Conservation (phyloP, 2,329 filamentous ascomycete species). For the Alternaria alternata region DNA sequence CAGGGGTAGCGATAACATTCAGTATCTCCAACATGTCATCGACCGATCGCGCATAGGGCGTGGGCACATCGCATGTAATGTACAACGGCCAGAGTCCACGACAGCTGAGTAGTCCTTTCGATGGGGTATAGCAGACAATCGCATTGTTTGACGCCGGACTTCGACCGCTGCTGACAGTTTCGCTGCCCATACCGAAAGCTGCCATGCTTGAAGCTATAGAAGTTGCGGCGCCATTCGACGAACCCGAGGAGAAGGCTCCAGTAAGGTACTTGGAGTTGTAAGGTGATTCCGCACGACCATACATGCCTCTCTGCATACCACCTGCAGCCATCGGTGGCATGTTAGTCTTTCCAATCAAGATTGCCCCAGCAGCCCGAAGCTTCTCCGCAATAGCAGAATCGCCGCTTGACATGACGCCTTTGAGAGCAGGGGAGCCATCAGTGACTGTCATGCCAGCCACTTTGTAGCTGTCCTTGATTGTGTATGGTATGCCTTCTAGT, state of each 20-base stretch:
- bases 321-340: constrained; percentile 68
- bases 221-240: constrained; percentile 64
- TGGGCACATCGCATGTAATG: constrained; percentile 64
- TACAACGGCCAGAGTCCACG: constrained; percentile 65
- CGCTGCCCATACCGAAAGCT: constrained; percentile 62
- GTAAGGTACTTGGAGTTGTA: constrained; percentile 64
- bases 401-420: constrained; percentile 58
- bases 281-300: constrained; percentile 64
- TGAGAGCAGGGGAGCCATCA: constrained; percentile 64
- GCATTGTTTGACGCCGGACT: constrained; percentile 66
- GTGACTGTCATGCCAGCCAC: constrained; percentile 63
- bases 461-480: constrained; percentile 66
- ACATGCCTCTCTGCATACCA: constrained; percentile 65
- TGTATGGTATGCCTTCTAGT: constrained; percentile 66
- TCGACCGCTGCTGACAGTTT: constrained; percentile 65
- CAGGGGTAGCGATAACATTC: constrained; percentile 57
- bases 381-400: constrained; percentile 61
- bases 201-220: constrained; percentile 61
- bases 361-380: constrained; percentile 59
- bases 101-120: constrained; percentile 60
- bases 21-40: constrained; percentile 61
- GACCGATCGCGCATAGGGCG: constrained; percentile 62
- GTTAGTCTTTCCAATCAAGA: constrained; percentile 65
- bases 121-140: constrained; percentile 65
- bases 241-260: constrained; percentile 65